Conservation (phyloP, 2,329 filamentous ascomycete species). For the Exophiala mesophila region DNA sequence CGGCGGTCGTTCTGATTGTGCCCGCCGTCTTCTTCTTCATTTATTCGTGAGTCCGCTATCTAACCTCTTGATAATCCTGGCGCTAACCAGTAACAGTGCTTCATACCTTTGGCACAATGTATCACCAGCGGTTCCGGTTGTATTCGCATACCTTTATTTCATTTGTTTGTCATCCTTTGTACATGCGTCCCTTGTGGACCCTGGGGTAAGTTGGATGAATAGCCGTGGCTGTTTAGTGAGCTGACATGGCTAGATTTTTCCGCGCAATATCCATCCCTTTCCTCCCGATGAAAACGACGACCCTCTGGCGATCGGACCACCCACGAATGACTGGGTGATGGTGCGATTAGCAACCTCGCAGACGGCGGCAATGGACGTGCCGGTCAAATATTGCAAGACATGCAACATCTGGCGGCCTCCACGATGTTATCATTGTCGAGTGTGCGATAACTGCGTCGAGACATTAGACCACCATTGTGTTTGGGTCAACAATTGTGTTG, state of each 20-base stretch:
- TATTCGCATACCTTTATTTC: constrained; percentile 88
- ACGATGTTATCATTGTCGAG: constrained; percentile 88
- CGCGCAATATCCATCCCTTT: constrained; percentile 84
- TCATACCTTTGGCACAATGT: constrained; percentile 81
- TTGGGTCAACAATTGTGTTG: constrained; percentile 98
- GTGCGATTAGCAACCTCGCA: constrained; percentile 71
- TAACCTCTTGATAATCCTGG: constrained; percentile 11
- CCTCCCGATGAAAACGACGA: constrained; percentile 74
- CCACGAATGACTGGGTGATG: constrained; percentile 90
- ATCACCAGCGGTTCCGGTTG: constrained; percentile 80
- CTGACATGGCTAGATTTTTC: constrained; percentile 66
- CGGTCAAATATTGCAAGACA: constrained; percentile 95
- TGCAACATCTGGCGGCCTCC: constrained; percentile 97
- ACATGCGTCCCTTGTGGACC: constrained; percentile 87
- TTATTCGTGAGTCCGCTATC: constrained; percentile 64
- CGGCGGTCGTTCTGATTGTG: constrained; percentile 71
- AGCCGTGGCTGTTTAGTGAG: too few relatives aligned
- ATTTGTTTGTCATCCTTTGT: constrained; percentile 89
- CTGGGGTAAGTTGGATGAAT: constrained; percentile 75
- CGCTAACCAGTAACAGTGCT: constrained; percentile 44
- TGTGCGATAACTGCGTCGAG: constrained; percentile 96
- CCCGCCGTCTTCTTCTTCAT: constrained; percentile 79
- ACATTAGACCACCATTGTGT: constrained; percentile 98
- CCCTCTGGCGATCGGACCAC: constrained; percentile 72
- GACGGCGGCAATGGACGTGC: constrained; percentile 91